Conservation (phyloP, 1,284 basidiomycete genomes). For the Rhizoctonia solani region DNA sequence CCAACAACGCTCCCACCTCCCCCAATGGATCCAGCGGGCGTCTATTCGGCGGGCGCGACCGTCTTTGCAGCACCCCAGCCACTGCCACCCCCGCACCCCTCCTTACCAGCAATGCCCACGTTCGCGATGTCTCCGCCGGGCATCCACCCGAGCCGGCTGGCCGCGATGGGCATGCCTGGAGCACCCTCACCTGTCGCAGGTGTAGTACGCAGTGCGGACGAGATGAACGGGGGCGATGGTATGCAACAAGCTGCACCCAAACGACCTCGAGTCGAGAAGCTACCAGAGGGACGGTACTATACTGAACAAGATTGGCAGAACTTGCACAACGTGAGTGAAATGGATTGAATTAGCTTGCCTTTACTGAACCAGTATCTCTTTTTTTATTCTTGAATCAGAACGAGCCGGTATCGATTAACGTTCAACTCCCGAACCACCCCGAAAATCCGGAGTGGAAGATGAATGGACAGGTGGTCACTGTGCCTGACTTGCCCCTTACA, state of each 20-base stretch:
- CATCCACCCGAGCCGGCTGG: constrained; percentile 50
- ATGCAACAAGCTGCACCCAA: constrained; percentile 68
- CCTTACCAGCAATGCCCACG: constrained; percentile 64
- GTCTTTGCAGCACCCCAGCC: constrained; percentile 38
- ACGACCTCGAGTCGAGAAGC: constrained; percentile 77
- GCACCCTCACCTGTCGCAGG: constrained; percentile 56
- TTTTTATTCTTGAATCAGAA: constrained; percentile 46
- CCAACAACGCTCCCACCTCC: constrained; percentile 48
- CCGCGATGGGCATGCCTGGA: constrained; percentile 46
- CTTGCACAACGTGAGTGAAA: constrained; percentile 72
- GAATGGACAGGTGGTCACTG: constrained; percentile 73
- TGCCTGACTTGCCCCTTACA: constrained; percentile 80
- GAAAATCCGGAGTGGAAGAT: constrained; percentile 91
- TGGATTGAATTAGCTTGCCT: background rate
- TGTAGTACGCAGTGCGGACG: constrained; percentile 71
- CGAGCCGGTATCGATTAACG: constrained; percentile 78
- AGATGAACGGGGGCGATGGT: constrained; percentile 68
- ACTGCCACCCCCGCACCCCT: constrained; percentile 66
- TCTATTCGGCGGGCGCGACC: constrained; percentile 32
- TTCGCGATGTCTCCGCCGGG: constrained; percentile 45
- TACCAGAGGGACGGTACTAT: constrained; percentile 78
- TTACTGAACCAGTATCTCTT: background rate
- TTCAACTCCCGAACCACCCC: constrained; percentile 80
- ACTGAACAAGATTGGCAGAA: constrained; percentile 78
- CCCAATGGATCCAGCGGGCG: constrained; percentile 49